A percentile compares a stretch with the other conserved stretches of the same genome.
Evolutionary conservation across 129 eudicot genomes (phyloP).

Genomic region (Apium graveolens): DNA sequence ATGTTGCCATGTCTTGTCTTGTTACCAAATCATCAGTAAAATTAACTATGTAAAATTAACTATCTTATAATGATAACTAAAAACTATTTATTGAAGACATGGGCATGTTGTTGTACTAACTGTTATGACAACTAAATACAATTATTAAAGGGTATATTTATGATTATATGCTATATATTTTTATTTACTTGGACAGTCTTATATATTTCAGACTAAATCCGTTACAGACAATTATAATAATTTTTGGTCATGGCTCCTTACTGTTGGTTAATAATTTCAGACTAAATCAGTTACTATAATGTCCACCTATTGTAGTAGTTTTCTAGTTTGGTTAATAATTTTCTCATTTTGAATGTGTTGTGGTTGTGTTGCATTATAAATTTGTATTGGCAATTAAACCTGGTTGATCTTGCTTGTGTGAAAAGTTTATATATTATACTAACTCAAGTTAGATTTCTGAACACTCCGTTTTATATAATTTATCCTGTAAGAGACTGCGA

Average conservation of each 20-base stretch:
- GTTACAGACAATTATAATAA: neutral
- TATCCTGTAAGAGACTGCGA: neutral
- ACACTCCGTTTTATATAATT: neutral
- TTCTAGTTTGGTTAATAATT: neutral
- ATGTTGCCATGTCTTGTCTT: neutral
- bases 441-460: neutral
- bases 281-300: too few species aligned
- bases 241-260: neutral
- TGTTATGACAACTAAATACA: neutral
- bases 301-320: neutral
- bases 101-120: neutral
- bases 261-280: too few species aligned
- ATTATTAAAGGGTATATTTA: neutral
- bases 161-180: too few species aligned
- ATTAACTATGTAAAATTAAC: too few species aligned
- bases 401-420: neutral
- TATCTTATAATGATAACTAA: neutral
- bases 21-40: neutral
- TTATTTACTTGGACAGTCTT: neutral
- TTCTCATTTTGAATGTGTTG: neutral
- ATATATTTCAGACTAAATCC: neutral
- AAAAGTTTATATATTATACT: too few species aligned
- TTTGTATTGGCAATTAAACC: neutral
- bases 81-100: neutral
- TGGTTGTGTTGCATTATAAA: neutral